Base-by-base conservation (phyloP, 2,329 filamentous ascomycete species). In the Aureobasidium leucospermi region DNA sequence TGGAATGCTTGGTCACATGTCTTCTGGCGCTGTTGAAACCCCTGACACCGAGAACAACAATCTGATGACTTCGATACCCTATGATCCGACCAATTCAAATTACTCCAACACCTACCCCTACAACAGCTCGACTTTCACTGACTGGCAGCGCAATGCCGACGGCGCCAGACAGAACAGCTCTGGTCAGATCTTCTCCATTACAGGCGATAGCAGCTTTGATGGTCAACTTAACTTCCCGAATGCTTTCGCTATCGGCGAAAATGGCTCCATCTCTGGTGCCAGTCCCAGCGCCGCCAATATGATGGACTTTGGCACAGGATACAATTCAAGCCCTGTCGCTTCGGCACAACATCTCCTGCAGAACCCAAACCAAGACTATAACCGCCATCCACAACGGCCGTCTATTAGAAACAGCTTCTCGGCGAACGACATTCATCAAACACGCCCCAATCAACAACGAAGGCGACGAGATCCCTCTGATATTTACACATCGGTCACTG, bases 1-100 rank as follows among this genome's bases (percentile, higher is more conserved):
- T 71, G 89, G 91, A 58, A 96, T 97, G 83, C 83, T 99, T 0
- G 91, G 90, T 31, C 93, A 97, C 71, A 96, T 99, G 89, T 90
- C 90, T 61, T 90, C 89, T n/a, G 89, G 89, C 13, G 88, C 89
- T n/a, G 68, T 71, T 29, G 69, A 69, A 31, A 69, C 71, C 3
- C 68, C 69, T 6, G 67, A 71, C 36, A 41, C 68, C 10, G 71
- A 70, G 28, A 60, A 47, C 48, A 62, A 53, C 29, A 55, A 43
- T n/a, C 56, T 64, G 38, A 65, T 74, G 62, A 69, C 67, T 52
- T 61, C 67, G 1, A 67, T 72, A 61, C 65, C 66, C 8, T 71
- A 67, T 53, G 70, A 71, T 52, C 43, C 59, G 8, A 62, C 64
- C n/a, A 63, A 65, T 39, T 62, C 61, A 13, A 61, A 60, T 43